Conservation (phyloP, 257 asterid genomes). For the Scutellaria minor region DNA sequence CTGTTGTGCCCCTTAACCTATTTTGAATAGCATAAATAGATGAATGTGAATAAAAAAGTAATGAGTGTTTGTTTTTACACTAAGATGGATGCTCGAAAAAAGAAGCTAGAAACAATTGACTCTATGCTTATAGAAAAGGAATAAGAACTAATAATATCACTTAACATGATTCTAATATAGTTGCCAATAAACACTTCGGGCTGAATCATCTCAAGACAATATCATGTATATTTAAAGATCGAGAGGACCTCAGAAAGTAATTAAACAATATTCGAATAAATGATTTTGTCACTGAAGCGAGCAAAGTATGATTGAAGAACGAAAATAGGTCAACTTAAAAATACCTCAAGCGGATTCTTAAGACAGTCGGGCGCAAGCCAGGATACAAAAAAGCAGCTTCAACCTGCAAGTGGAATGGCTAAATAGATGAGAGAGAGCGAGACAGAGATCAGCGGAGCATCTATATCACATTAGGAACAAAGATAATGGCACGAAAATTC, state of each 20-base stretch:
- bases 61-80: too few relatives aligned
- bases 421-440: constrained; percentile 14
- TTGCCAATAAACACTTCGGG: background rate
- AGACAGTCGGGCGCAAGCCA: constrained; percentile 90
- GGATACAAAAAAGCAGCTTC: constrained; percentile 96
- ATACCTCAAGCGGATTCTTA: constrained; percentile 89
- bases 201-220: too few relatives aligned
- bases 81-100: too few relatives aligned
- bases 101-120: too few relatives aligned
- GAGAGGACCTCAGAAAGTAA: background rate
- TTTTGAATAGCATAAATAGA: too few relatives aligned
- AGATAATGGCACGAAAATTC: background rate
- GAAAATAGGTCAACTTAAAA: background rate
- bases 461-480: constrained; percentile 6
- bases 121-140: too few relatives aligned
- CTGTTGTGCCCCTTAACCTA: constrained; percentile 86
- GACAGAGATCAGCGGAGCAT: constrained; percentile 8
- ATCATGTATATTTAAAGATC: background rate
- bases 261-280: background rate
- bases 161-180: too few relatives aligned
- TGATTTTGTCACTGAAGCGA: background rate
- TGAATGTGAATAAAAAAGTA: too few relatives aligned
- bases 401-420: constrained; percentile 52
- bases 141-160: too few relatives aligned
- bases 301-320: background rate